These are phyloP conservation scores for Cymodocea nodosa DNA, from an alignment of 116 monocot genomes.

Conservation along the genomic window DNA sequence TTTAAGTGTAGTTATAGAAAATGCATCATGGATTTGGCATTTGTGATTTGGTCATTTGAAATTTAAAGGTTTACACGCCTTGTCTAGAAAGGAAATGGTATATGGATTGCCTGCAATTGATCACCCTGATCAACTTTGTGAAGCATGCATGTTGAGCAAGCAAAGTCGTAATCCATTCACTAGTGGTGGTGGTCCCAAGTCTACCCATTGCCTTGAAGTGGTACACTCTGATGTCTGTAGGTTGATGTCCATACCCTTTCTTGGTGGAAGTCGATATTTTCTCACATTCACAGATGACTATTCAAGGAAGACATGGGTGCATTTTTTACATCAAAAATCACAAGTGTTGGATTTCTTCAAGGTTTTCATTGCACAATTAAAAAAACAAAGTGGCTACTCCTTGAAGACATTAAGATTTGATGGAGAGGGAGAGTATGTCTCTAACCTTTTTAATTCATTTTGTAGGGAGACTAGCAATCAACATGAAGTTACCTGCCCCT, in stretches of 20 bases:
- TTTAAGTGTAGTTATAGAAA: not conserved
- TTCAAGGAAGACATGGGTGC: not conserved
- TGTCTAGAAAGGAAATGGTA: not conserved
- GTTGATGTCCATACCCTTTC: not conserved
- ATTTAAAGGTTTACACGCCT: slow-evolving; percentile 1
- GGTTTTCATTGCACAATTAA: not conserved
- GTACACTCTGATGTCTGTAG: not conserved
- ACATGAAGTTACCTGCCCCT: not conserved
- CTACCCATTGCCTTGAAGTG: not conserved
- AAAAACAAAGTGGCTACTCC: not conserved
- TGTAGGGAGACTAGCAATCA: not conserved
- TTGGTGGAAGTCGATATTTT: not conserved
- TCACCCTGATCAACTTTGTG: not conserved
- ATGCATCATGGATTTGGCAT: not conserved
- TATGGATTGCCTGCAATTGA: not conserved
- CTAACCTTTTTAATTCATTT: no score
- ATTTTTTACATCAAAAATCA: not conserved
- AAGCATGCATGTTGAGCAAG: not conserved
- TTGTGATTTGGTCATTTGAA: not conserved
- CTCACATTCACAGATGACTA: not conserved
- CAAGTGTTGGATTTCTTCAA: not conserved
- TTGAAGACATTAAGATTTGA: not conserved
- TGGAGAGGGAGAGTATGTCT: no score
- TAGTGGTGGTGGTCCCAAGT: not conserved
- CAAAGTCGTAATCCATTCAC: not conserved